A percentile compares a stretch with the other conserved stretches of the same genome.
phyloP scores from a whole-genome alignment of 2,329 filamentous ascomycete genomes.

The Nemania sp. region DNA sequence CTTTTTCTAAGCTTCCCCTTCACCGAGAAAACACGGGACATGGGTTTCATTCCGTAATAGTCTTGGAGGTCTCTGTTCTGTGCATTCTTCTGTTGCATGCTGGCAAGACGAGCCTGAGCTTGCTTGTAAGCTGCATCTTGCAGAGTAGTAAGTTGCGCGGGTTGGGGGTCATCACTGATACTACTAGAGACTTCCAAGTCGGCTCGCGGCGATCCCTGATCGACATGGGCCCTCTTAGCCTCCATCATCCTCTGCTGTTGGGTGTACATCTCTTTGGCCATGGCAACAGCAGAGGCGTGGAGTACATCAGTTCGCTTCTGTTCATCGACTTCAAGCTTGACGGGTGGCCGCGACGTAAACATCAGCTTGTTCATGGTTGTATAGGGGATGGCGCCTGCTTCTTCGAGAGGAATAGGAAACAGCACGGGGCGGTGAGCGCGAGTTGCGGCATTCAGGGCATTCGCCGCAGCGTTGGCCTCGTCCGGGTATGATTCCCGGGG shows the following conservation, averaged over 20 bases:
- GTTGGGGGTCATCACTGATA: conserved; percentile 48
- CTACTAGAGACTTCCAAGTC: conserved; percentile 41
- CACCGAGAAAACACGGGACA: conserved; percentile 52
- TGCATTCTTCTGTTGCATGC: conserved; percentile 73
- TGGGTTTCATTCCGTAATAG: conserved; percentile 67
- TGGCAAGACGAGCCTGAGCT: conserved; percentile 80
- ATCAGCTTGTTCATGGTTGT: conserved; percentile 73
- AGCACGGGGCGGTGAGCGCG: conserved; percentile 62
- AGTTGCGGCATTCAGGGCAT: conserved; percentile 75
- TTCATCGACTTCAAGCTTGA: conserved; percentile 75
- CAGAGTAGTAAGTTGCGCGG: conserved; percentile 65
- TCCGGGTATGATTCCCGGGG: conserved; percentile 56
- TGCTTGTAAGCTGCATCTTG: conserved; percentile 88
- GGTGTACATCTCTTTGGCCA: conserved; percentile 86
- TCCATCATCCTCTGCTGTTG: conserved; percentile 67
- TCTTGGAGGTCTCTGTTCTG: conserved; percentile 69
- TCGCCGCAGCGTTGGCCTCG: conserved; percentile 62
- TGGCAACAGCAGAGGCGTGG: conserved; percentile 81
- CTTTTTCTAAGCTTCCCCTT: conserved; percentile 63
- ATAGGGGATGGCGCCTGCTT: conserved; percentile 68
- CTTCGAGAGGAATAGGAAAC: conserved; percentile 54
- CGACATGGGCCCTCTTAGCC: conserved; percentile 47
- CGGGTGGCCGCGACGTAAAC: conserved; percentile 76
- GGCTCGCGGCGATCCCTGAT: conserved; percentile 37
- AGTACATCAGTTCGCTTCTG: conserved; percentile 72